phyloP scores from a whole-genome alignment of 768 basidiomycete species.

The Baorangia bicolor region DNA sequence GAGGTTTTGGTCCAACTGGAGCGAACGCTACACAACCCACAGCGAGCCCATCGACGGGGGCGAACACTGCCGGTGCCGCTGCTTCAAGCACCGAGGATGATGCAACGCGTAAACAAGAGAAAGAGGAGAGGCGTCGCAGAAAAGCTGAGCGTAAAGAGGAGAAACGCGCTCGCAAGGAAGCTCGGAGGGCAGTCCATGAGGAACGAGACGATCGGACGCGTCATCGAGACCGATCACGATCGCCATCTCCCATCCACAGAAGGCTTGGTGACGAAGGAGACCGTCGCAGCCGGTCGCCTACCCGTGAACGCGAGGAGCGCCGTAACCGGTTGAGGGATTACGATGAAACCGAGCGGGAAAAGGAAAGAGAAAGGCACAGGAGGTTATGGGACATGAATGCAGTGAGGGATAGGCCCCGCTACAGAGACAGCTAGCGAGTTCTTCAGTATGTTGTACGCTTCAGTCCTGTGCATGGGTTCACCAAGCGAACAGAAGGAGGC shows the following conservation, averaged over 20 bases:
- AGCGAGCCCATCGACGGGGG: constrained; percentile 17
- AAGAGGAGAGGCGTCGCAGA: constrained; percentile 49
- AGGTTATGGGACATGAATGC: constrained; percentile 52
- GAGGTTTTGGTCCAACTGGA: constrained; percentile 68
- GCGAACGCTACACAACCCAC: constrained; percentile 29
- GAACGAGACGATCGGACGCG: constrained; percentile 27
- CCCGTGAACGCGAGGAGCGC: constrained; percentile 20
- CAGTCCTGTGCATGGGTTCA: constrained; percentile 5
- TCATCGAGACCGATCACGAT: constrained; percentile 33
- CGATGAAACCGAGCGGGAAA: constrained; percentile 26
- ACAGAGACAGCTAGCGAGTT: constrained; percentile 20
- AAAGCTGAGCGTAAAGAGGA: constrained; percentile 61
- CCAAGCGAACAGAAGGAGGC: constrained; percentile 1
- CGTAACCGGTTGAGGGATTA: constrained; percentile 25
- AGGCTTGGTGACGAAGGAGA: constrained; percentile 16
- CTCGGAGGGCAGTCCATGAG: constrained; percentile 39
- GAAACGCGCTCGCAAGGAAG: constrained; percentile 56
- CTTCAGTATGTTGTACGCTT: constrained; percentile 6
- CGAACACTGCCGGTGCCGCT: constrained; percentile 12
- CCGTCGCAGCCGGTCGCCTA: constrained; percentile 34
- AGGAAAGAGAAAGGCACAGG: constrained; percentile 43
- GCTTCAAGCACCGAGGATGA: constrained; percentile 28
- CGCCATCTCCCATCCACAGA: constrained; percentile 34
- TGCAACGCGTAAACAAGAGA: constrained; percentile 36
- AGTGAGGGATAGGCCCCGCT: constrained; percentile 36